Conservation (phyloP, 441 rosid species). For the Aleurites moluccanus region DNA sequence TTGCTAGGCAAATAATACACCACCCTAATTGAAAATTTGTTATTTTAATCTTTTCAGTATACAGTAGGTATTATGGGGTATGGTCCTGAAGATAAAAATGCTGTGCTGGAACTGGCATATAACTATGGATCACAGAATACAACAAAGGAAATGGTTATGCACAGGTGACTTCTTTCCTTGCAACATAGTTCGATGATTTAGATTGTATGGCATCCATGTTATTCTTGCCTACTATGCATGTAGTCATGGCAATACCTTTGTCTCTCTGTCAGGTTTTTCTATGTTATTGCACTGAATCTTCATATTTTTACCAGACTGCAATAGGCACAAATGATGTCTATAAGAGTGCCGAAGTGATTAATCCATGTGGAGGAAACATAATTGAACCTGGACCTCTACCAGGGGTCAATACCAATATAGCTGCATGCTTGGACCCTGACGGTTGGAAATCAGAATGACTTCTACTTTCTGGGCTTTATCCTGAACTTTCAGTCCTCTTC, state of each 20-base stretch:
- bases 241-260: not conserved
- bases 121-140: slow-evolving; percentile 80
- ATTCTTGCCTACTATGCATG: not conserved
- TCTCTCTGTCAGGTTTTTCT: not conserved
- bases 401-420: slow-evolving; percentile 83
- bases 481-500: not conserved
- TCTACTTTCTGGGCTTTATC: not conserved
- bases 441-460: slow-evolving; percentile 82
- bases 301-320: slow-evolving; percentile 54
- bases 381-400: slow-evolving; percentile 85
- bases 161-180: slow-evolving; percentile 50
- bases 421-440: slow-evolving; percentile 86
- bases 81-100: slow-evolving; percentile 84
- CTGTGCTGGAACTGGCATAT: slow-evolving; percentile 80
- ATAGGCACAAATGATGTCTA: slow-evolving; percentile 86
- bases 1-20: not conserved
- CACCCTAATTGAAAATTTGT: not conserved
- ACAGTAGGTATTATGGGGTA: slow-evolving; percentile 81
- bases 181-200: not conserved
- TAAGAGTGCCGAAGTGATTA: slow-evolving; percentile 70
- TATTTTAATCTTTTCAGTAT: slow-evolving; percentile 41
- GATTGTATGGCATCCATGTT: not conserved
- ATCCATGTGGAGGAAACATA: slow-evolving; percentile 68
- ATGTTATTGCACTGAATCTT: not conserved
- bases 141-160: slow-evolving; percentile 87